Conservation (phyloP, 1,139 yeast species). For the Yamadazyma spencermartinsiae region DNA sequence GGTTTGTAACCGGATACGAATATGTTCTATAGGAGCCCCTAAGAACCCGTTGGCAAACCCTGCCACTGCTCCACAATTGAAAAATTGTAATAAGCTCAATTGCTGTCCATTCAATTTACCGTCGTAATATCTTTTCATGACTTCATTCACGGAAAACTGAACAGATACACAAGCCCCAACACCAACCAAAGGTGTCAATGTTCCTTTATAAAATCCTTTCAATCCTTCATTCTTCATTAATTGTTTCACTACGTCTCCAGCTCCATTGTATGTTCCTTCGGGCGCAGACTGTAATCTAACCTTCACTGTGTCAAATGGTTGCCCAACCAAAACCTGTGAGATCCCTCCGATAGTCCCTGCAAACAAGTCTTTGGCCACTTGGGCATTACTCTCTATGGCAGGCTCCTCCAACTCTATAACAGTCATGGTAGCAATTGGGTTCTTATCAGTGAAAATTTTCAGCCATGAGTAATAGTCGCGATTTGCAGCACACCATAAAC, state of each 20-base stretch:
- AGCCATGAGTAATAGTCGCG: neutral
- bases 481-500: conserved; percentile 1
- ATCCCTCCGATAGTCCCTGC: conserved; percentile 95
- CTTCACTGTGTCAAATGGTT: conserved; percentile 90
- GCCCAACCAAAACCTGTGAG: conserved; percentile 93
- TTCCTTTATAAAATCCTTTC: conserved; percentile 85
- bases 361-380: conserved; percentile 76
- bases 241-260: conserved; percentile 72
- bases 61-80: conserved; percentile 81
- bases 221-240: conserved; percentile 75
- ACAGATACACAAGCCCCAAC: conserved; percentile 94
- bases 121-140: conserved; percentile 76
- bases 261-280: conserved; percentile 71
- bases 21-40: conserved; percentile 91
- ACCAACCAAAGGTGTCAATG: conserved; percentile 80
- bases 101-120: conserved; percentile 41
- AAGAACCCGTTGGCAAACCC: conserved; percentile 86
- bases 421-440: conserved; percentile 21
- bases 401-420: conserved; percentile 51
- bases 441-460: conserved; percentile 3
- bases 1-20: conserved; percentile 87
- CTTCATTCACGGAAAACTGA: conserved; percentile 81
- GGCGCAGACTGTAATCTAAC: conserved; percentile 88
- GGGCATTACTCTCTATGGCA: conserved; percentile 39
- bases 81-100: conserved; percentile 58